Evolutionary conservation across 2,329 filamentous ascomycete genomes (phyloP).

Genomic region (Fusarium nodosum): DNA sequence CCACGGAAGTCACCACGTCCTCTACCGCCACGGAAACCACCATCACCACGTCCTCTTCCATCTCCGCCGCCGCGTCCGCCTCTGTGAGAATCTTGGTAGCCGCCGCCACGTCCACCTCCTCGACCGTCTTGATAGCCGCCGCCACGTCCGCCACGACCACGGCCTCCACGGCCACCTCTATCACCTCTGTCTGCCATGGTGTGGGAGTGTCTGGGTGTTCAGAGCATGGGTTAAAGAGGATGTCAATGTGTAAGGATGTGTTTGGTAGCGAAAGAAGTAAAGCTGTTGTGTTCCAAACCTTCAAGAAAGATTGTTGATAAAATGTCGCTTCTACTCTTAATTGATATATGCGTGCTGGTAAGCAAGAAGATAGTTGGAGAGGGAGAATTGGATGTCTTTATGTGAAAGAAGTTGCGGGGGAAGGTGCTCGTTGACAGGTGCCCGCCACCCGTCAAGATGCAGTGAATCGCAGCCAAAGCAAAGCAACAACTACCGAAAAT

Average conservation of each 20-base stretch:
- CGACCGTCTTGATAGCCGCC: slow-evolving; percentile 36
- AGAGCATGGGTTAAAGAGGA: neutral
- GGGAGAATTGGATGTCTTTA: slow-evolving; percentile 12
- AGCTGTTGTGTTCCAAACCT: neutral
- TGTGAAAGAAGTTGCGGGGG: neutral
- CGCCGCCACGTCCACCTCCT: slow-evolving; percentile 35
- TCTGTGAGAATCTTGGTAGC: slow-evolving; percentile 36
- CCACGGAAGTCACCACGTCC: slow-evolving; percentile 1
- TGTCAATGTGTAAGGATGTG: slow-evolving; percentile 2
- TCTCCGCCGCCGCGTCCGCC: slow-evolving; percentile 40
- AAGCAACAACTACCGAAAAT: neutral
- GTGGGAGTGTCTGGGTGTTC: neutral
- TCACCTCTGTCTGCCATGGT: slow-evolving; percentile 50
- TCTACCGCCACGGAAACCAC: slow-evolving; percentile 23
- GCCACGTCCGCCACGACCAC: slow-evolving; percentile 45
- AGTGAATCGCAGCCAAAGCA: slow-evolving; percentile 15
- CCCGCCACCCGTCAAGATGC: neutral
- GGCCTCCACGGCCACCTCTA: slow-evolving; percentile 44
- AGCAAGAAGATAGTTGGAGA: neutral
- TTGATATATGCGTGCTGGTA: neutral
- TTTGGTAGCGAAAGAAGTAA: slow-evolving; percentile 1
- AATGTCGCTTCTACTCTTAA: neutral
- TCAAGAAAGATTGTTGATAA: neutral
- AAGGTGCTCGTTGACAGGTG: neutral
- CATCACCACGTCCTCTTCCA: slow-evolving; percentile 27